These are phyloP conservation scores for Betula pendula DNA, from an alignment of 306 rosid species.

Conservation along the genomic window DNA sequence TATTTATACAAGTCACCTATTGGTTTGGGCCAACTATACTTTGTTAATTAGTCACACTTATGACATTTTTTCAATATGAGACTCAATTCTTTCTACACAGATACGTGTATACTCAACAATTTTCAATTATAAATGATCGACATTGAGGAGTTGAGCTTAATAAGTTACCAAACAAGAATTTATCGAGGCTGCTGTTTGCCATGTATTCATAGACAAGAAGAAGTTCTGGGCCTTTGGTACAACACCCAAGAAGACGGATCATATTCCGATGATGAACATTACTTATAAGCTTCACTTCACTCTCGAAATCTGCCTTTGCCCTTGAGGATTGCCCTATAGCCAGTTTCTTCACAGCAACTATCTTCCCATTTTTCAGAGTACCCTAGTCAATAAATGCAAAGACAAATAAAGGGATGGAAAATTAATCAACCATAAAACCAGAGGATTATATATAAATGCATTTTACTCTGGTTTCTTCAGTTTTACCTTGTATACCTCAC, in stretches of 20 bases:
- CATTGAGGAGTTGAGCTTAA: background rate
- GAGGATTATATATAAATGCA: background rate
- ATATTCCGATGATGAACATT: slow-evolving; percentile 75
- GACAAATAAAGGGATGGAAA: background rate
- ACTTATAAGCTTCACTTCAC: slow-evolving; percentile 71
- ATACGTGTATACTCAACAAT: no score
- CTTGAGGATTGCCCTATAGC: slow-evolving; percentile 41
- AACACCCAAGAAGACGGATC: slow-evolving; percentile 69
- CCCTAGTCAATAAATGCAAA: slow-evolving; percentile 40
- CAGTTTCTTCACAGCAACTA: slow-evolving; percentile 75
- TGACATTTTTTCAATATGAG: no score
- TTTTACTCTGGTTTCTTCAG: background rate
- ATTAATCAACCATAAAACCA: background rate
- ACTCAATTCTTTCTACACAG: no score
- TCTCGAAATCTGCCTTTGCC: slow-evolving; percentile 52
- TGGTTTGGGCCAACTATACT: no score
- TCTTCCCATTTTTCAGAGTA: slow-evolving; percentile 58
- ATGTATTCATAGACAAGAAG: slow-evolving; percentile 75
- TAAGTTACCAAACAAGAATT: slow-evolving; percentile 64
- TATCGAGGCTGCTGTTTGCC: slow-evolving; percentile 62
- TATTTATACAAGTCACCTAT: no score
- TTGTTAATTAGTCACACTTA: no score
- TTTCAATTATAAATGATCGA: no score
- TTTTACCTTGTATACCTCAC: slow-evolving; percentile 68
- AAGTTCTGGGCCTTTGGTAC: slow-evolving; percentile 58